phyloP scores from a whole-genome alignment of 768 basidiomycete genomes.

The Neoboletus subvelutipes region DNA sequence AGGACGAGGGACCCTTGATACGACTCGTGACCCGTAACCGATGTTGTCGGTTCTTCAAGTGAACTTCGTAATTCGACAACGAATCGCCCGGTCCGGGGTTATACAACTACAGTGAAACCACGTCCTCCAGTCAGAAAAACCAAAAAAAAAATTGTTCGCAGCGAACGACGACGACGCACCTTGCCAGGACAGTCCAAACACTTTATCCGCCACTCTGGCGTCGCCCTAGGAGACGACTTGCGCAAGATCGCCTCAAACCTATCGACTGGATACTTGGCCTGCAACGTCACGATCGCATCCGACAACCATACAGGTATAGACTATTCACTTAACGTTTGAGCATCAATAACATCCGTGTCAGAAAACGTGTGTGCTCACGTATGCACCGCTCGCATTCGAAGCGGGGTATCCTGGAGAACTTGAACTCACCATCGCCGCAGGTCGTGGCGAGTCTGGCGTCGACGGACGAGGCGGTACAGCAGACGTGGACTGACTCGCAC shows the following conservation, averaged over 20 bases:
- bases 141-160: neutral
- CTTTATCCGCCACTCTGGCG: conserved; percentile 86
- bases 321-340: conserved; percentile 35
- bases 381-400: conserved; percentile 18
- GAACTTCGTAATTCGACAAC: conserved; percentile 87
- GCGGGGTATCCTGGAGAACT: conserved; percentile 20
- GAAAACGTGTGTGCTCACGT: conserved; percentile 25
- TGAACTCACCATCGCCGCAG: conserved; percentile 4
- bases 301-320: conserved; percentile 68
- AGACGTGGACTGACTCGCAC: conserved; percentile 30
- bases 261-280: conserved; percentile 75
- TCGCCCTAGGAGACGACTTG: conserved; percentile 51
- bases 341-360: conserved; percentile 32
- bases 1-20: conserved; percentile 19
- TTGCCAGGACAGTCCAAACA: conserved; percentile 93
- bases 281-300: conserved; percentile 65
- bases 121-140: neutral
- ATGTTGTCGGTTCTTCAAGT: conserved; percentile 83
- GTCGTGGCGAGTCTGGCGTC: conserved; percentile 28
- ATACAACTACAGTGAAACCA: conserved; percentile 58
- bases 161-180: conserved; percentile 39
- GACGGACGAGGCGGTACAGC: conserved; percentile 22
- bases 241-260: conserved; percentile 74
- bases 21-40: conserved; percentile 72
- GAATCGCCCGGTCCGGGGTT: conserved; percentile 88